A percentile compares a stretch with the other conserved stretches of the same genome.
Conservation (phyloP, 1,284 basidiomycete species). For the Ustilago tritici region DNA sequence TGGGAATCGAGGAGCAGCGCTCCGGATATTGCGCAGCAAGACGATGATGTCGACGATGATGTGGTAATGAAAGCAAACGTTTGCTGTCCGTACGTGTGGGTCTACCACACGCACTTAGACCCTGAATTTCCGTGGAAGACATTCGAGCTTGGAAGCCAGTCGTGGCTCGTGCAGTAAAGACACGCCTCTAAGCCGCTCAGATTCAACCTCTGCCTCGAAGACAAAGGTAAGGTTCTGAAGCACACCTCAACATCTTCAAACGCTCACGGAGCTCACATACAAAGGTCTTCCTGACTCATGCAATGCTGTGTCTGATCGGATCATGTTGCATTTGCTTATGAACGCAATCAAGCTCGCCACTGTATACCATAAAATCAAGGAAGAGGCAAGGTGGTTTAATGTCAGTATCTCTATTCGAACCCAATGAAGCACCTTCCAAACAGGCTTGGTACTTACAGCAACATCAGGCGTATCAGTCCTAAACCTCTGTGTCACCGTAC, state of each 20-base stretch:
- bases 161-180: constrained; percentile 25
- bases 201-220: too few species aligned
- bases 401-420: background rate
- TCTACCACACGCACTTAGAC: constrained; percentile 30
- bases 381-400: background rate
- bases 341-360: constrained; percentile 28
- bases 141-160: background rate
- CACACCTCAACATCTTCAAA: background rate
- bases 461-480: constrained; percentile 66
- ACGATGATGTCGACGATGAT: constrained; percentile 9
- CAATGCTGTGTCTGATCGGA: background rate
- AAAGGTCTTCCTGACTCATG: background rate
- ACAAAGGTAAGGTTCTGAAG: too few species aligned
- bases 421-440: too few species aligned
- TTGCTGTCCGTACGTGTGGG: background rate
- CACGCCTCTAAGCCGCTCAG: too few species aligned
- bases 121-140: constrained; percentile 7
- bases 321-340: background rate
- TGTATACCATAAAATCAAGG: background rate
- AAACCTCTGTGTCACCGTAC: constrained; percentile 67
- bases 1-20: too few species aligned
- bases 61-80: background rate
- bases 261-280: constrained; percentile 1
- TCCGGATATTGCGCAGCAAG: too few species aligned
- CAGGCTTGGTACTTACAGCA: constrained; percentile 31